Conservation (phyloP, 2,329 filamentous ascomycete species). For the Paracorniculantispora psalliotae region DNA sequence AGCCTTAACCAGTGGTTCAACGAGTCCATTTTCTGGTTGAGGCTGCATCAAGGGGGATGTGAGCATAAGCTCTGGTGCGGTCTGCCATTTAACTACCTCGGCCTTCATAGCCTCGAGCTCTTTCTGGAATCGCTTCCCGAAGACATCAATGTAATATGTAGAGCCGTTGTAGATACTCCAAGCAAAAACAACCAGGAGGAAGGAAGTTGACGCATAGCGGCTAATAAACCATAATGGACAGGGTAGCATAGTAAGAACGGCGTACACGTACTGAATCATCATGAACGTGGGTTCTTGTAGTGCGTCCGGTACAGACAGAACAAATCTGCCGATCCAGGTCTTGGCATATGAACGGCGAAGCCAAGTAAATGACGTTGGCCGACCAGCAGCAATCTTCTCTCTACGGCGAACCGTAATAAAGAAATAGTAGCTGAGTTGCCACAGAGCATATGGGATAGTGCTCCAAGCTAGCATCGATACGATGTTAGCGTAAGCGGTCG, state of each 20-base stretch:
- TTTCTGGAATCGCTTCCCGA: conserved; percentile 93
- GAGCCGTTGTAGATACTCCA: conserved; percentile 98
- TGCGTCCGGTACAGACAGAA: conserved; percentile 67
- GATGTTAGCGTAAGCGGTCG: conserved; percentile 72
- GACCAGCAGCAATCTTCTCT: conserved; percentile 91
- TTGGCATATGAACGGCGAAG: conserved; percentile 86
- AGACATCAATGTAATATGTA: conserved; percentile 97
- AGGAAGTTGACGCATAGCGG: conserved; percentile 69
- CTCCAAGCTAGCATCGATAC: conserved; percentile 90
- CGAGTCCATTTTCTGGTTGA: conserved; percentile 20
- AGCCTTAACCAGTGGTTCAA: not conserved
- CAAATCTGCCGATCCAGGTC: conserved; percentile 80
- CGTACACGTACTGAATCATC: conserved; percentile 90
- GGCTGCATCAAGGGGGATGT: conserved; percentile 32
- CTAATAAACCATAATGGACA: conserved; percentile 95
- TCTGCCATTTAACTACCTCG: conserved; percentile 87
- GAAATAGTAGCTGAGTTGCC: conserved; percentile 91
- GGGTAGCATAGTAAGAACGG: conserved; percentile 86
- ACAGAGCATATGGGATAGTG: conserved; percentile 83
- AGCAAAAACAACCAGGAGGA: conserved; percentile 76
- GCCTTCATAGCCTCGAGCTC: conserved; percentile 84
- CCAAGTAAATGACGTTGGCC: conserved; percentile 97
- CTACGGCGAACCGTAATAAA: conserved; percentile 92
- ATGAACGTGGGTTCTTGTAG: conserved; percentile 91
- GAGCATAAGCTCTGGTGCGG: conserved; percentile 44